Base-by-base conservation (phyloP, 2,329 filamentous ascomycete genomes). In the Aspergillus sp. region DNA sequence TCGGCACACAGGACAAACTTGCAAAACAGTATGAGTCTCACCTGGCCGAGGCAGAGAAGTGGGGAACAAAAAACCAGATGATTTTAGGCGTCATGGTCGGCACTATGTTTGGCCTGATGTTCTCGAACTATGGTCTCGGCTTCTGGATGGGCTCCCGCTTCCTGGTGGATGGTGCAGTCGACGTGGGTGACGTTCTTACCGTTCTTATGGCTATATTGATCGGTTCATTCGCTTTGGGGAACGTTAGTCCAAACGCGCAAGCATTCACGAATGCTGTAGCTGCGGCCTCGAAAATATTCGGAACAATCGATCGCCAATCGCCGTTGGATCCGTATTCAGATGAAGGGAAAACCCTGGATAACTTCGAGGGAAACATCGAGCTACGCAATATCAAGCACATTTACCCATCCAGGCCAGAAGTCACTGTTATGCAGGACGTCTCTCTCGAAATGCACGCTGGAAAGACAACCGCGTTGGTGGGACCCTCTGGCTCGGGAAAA, bases 401-500 rank as follows among this genome's bases (percentile, higher is more conserved):
- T 66, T 98, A 99, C 68, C 95, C 95, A 4, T 96, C 92, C 5
- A 85, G 95, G 12, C 91, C 93, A 0, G 93, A 97, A 67, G 92
- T 96, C 4, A 85, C 87, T 2, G 90, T 98, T 39, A 93, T 98
- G 87, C 81, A 95, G 42, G 86, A 88, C 62, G 90, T 98, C 56
- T 89, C 81, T 56, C 83, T 99, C 2, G 74, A 83, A 1, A 88
- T 98, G 38, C 91, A 92, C 2, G 90, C 93, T 3, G 93, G 93
- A 18, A 96, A 96, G 78, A 92, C 90, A 17, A 96, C 93, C 2
- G 95, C 95, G 1, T 80, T 99, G 7, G 95, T 99, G 5, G 95
- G 95, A 57, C 91, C 93, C 0, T 98, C 93, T 11, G 95, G 93
- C 11, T 96, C 90, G 39, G 95, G 95, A 48, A 99, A 98, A 77